A percentile compares a stretch with the other conserved stretches of the same genome.
phyloP scores from a whole-genome alignment of 768 basidiomycete genomes.

The Suillus clintonianus region DNA sequence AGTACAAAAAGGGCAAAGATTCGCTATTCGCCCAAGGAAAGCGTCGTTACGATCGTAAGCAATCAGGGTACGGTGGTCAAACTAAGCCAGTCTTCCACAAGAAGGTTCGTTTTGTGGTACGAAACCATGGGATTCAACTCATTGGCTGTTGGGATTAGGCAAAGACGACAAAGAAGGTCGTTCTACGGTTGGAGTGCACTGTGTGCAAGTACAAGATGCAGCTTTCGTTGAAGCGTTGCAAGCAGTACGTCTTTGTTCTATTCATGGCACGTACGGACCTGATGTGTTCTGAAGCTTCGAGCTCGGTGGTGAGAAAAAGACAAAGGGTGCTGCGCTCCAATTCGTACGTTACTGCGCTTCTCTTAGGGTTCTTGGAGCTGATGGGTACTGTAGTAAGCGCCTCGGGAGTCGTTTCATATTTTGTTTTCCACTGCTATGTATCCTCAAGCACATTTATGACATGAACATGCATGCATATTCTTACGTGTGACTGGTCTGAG shows the following conservation, averaged over 20 bases:
- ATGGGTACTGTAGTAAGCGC: conserved; percentile 19
- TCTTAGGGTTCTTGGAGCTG: neutral
- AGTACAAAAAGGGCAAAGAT: conserved; percentile 99
- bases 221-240: conserved; percentile 95
- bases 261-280: neutral
- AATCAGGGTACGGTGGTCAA: conserved; percentile 99
- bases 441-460: conserved; percentile 23
- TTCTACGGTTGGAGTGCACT: conserved; percentile 96
- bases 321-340: conserved; percentile 92
- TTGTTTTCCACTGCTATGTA: conserved; percentile 25
- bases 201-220: conserved; percentile 99
- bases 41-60: conserved; percentile 99
- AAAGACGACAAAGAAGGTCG: conserved; percentile 99
- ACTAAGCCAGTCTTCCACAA: conserved; percentile 99
- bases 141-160: conserved; percentile 50
- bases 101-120: conserved; percentile 59
- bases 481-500: neutral
- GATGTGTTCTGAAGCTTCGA: conserved; percentile 70
- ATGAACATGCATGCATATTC: conserved; percentile 30
- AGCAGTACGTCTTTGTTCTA: conserved; percentile 69
- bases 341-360: conserved; percentile 64
- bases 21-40: conserved; percentile 98
- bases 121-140: neutral
- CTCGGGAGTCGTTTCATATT: conserved; percentile 12
- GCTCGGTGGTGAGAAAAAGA: conserved; percentile 99